phyloP scores from a whole-genome alignment of 169 alveolate genomes.

The Cryptosporidium ryanae region DNA sequence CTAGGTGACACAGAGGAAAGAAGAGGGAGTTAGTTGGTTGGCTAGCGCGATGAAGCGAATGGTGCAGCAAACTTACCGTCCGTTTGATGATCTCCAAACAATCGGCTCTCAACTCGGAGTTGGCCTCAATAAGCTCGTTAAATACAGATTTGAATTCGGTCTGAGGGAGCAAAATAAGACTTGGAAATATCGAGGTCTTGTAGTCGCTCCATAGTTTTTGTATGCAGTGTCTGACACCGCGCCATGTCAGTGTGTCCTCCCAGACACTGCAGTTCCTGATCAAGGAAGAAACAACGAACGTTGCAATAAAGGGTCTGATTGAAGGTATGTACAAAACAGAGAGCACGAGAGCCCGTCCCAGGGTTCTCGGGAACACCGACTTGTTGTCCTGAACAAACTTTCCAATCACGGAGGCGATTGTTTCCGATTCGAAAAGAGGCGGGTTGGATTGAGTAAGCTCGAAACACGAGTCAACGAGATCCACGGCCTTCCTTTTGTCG shows the following conservation, averaged over 20 bases:
- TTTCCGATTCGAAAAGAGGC: constrained; percentile 66
- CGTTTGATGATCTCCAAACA: constrained; percentile 56
- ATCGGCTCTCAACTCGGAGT: constrained; percentile 62
- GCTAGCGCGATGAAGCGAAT: too few species aligned
- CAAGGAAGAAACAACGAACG: constrained; percentile 60
- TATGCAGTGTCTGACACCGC: constrained; percentile 62
- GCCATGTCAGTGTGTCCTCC: constrained; percentile 74
- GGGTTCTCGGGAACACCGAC: constrained; percentile 66
- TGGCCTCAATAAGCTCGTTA: constrained; percentile 61
- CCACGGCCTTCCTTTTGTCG: constrained; percentile 49
- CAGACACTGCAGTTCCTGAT: constrained; percentile 51
- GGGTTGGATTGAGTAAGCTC: constrained; percentile 51
- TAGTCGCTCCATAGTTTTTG: constrained; percentile 70
- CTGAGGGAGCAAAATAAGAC: constrained; percentile 53
- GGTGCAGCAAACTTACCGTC: constrained; percentile 39
- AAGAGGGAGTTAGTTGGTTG: not conserved
- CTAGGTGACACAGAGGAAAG: constrained; percentile 6
- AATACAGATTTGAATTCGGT: constrained; percentile 42
- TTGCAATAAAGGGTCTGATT: constrained; percentile 45
- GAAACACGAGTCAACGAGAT: constrained; percentile 55
- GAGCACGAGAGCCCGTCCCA: constrained; percentile 60
- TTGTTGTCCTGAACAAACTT: constrained; percentile 65
- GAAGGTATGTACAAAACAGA: constrained; percentile 60
- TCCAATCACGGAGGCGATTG: constrained; percentile 67
- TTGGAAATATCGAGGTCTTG: constrained; percentile 50